phyloP scores from a whole-genome alignment of 495 filamentous ascomycete genomes.

The Pyrenopolyporus hunteri region DNA sequence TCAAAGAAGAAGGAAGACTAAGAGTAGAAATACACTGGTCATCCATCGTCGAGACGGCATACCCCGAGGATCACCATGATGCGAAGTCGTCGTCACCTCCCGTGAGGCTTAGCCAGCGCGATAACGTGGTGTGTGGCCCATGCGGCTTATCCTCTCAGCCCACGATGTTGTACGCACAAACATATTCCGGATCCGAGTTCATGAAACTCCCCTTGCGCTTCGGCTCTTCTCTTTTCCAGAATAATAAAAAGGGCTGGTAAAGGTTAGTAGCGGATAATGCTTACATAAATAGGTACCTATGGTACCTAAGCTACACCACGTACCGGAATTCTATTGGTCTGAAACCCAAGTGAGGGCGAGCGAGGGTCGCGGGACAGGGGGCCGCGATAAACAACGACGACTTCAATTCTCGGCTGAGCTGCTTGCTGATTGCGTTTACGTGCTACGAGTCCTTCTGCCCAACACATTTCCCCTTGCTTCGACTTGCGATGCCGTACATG shows the following conservation, averaged over 20 bases:
- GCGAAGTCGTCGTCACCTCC: slow-evolving; percentile 28
- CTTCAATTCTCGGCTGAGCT: not conserved
- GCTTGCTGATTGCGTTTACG: not conserved
- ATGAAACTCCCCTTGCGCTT: not conserved
- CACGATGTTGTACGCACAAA: no score
- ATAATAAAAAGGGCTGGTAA: no score
- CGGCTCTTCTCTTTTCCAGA: not conserved
- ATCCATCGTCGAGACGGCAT: slow-evolving; percentile 14
- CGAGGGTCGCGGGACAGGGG: slow-evolving; percentile 8
- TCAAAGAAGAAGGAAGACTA: slow-evolving; percentile 1
- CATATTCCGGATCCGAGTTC: not conserved
- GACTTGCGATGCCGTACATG: no score
- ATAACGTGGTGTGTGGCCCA: slow-evolving; percentile 16
- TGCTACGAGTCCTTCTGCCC: not conserved
- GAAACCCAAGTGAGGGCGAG: slow-evolving; percentile 13
- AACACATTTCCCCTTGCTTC: not conserved
- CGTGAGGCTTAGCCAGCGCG: slow-evolving; percentile 19
- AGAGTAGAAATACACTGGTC: not conserved
- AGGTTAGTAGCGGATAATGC: no score
- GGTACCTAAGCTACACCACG: slow-evolving; percentile 7
- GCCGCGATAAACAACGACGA: not conserved
- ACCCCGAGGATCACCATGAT: slow-evolving; percentile 26
- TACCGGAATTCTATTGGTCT: slow-evolving; percentile 23
- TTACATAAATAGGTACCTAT: no score
- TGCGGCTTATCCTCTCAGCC: not conserved